Base-by-base conservation (phyloP, 2,329 filamentous ascomycete species). In the Colletotrichum theobromicola region DNA sequence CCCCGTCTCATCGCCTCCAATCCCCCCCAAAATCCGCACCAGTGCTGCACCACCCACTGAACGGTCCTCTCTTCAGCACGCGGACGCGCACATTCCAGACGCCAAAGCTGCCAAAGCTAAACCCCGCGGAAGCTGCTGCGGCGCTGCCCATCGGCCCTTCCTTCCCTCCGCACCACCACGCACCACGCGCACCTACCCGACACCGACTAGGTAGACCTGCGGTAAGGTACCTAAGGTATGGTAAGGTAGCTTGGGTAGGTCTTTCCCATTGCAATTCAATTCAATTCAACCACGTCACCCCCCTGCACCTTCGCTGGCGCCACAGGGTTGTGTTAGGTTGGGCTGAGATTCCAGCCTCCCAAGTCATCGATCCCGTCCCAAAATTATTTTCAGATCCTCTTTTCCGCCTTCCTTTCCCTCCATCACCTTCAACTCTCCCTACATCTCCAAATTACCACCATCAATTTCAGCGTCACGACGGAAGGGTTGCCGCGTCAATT, bases 301-400 rank as follows among this genome's bases (percentile, higher is more conserved):
- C 72, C 72, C 72, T 72, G 63, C 62, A 21, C 30, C 13, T 24
- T 28, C n/a, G 18, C 24, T 65, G 18, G 55, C 37, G 60, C 60
- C 67, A 63, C 73, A 75, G 70, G 73, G 69, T 74, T 75, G 73
- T 75, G 34, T 64, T 61, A 32, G 64, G 73, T 75, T 69, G 73
- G 73, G 70, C 73, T 74, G 55, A 69, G 64, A 68, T 57, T 67
- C 73, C 70, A 75, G 73, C 73, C 73, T 74, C 73, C 73, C 64
- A 68, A 69, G 57, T 73, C 70, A 63, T 74, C 70, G 55, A 46
- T 72, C 71, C 72, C 62, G 53, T 74, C 73, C 73, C 70, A 74
- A 75, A 74, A 62, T 63, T 69, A 72, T 74, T 74, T 75, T 69
- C 62, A 37, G 30, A 67, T 60, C 64, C n/a, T 26, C 15, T 32